A percentile compares a stretch with the other conserved stretches of the same genome.
Conservation (phyloP, 2,329 filamentous ascomycete genomes). For the Bisporella sp. region DNA sequence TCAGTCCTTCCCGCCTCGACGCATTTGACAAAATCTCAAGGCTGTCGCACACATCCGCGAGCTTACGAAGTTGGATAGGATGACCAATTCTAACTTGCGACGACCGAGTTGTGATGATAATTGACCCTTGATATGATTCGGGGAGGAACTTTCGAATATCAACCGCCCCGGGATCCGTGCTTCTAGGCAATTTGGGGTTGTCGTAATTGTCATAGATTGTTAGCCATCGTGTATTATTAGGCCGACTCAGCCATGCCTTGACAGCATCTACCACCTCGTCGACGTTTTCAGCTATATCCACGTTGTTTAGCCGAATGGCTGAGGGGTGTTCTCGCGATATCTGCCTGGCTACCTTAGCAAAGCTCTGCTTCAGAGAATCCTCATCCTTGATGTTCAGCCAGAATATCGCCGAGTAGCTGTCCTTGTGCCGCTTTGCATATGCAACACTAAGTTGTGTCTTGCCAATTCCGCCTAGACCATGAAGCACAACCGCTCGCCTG, state of each 20-base stretch:
- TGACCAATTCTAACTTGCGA: not conserved
- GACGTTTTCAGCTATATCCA: not conserved
- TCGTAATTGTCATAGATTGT: not conserved
- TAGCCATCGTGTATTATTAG: not conserved
- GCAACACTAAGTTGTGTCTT: not conserved
- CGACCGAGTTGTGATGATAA: not conserved
- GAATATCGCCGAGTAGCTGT: conserved; percentile 10
- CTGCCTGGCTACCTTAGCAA: conserved; percentile 9
- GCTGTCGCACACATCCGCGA: conserved; percentile 1
- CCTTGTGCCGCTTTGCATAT: conserved; percentile 8
- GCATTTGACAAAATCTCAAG: conserved; percentile 3
- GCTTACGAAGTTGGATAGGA: conserved; percentile 2
- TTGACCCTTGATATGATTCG: conserved; percentile 4
- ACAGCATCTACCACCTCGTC: conserved; percentile 1
- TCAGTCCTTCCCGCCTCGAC: conserved; percentile 4
- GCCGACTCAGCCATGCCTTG: conserved; percentile 4
- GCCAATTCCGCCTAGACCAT: too few species aligned
- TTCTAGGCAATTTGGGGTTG: not conserved
- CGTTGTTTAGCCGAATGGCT: not conserved
- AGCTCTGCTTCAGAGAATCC: conserved; percentile 20
- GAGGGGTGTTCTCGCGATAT: conserved; percentile 1
- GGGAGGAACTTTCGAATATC: conserved; percentile 5
- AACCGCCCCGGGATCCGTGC: not conserved
- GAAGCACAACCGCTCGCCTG: not conserved
- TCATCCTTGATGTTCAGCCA: conserved; percentile 10